Conservation (phyloP, 1,284 basidiomycete genomes). For the Meira miltonrushii region DNA sequence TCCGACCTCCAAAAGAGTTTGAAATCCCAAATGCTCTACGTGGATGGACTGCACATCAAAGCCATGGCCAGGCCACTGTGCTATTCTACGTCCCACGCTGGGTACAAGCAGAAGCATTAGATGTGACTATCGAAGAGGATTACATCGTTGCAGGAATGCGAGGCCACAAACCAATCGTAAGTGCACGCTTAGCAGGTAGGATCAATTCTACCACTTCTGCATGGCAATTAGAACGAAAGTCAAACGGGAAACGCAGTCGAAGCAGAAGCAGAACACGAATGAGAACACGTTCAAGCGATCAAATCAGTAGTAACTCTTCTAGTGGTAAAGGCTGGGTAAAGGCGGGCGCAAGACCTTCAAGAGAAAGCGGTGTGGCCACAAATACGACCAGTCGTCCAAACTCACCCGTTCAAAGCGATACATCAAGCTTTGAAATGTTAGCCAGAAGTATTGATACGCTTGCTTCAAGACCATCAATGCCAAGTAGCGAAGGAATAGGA, state of each 20-base stretch:
- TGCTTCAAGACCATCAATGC: not conserved
- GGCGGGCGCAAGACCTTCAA: not conserved
- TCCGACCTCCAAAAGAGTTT: not conserved
- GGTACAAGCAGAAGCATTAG: constrained; percentile 22
- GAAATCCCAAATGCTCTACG: constrained; percentile 14
- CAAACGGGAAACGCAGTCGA: constrained; percentile 1
- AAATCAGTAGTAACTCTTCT: not conserved
- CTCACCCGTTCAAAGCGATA: constrained; percentile 2
- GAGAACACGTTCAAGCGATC: not conserved
- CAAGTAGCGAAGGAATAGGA: not conserved
- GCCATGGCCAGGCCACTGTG: constrained; percentile 40
- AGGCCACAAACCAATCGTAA: constrained; percentile 23
- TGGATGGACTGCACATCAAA: constrained; percentile 40
- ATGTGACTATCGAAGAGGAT: constrained; percentile 28
- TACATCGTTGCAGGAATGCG: constrained; percentile 28
- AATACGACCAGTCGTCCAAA: not conserved
- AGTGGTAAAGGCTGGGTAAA: not conserved
- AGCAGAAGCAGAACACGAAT: constrained; percentile 8
- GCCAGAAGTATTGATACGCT: not conserved
- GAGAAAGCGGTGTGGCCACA: not conserved
- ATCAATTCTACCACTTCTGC: constrained; percentile 32
- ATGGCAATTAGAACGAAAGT: constrained; percentile 29
- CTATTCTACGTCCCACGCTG: constrained; percentile 33
- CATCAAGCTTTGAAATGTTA: constrained; percentile 8
- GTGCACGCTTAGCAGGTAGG: constrained; percentile 33